Base-by-base conservation (phyloP, 352 stramenopile genomes). In the Pythium chondricola region DNA sequence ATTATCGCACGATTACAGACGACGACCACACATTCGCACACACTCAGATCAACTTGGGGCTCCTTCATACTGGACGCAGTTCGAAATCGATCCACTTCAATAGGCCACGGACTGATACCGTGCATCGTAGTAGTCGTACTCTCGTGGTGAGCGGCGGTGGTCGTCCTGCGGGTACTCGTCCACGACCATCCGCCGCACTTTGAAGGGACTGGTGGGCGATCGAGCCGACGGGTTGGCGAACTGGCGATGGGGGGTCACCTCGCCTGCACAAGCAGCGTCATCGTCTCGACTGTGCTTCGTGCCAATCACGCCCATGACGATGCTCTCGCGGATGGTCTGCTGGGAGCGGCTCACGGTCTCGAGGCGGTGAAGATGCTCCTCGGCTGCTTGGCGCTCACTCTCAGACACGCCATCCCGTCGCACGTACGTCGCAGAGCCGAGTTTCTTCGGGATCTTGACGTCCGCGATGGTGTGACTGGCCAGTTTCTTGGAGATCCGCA, bases 401-500 rank as follows among this genome's bases (percentile, higher is more conserved):
- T 48, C 14, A 2, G 58, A 64, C 22, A 78, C 56, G 25, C 69
- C 52, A 22, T 49, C 54, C 26, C 61, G 62, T 11, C 59, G 72
- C 48, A 81, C 67, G 36, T 79, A 89, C 3, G 74, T 85, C 9
- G 73, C 80, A 22, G 66, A 82, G 8, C 78, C 74, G 18, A 87
- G 54, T 36, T 85, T 85, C 52, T 89, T 89, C 4, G 78, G 74
- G 43, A 89, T 87, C 37, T 64, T 71, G 40, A 83, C 71, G 30
- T 79, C 69, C 0, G 72, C 74, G 47, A 89, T 85, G 35, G 55
- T 69, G 31, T 81, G 71, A 48, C 68, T 85, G 2, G 77, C 74
- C 11, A 89, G 75, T 52, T 88, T 88, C 57, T 88, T 88, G 10
- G 74, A 87, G 25, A 87, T 73, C 16, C 77, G 69, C 74, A 85